phyloP scores from a whole-genome alignment of 2,329 filamentous ascomycete species.

The Calonectria multiphialidica region DNA sequence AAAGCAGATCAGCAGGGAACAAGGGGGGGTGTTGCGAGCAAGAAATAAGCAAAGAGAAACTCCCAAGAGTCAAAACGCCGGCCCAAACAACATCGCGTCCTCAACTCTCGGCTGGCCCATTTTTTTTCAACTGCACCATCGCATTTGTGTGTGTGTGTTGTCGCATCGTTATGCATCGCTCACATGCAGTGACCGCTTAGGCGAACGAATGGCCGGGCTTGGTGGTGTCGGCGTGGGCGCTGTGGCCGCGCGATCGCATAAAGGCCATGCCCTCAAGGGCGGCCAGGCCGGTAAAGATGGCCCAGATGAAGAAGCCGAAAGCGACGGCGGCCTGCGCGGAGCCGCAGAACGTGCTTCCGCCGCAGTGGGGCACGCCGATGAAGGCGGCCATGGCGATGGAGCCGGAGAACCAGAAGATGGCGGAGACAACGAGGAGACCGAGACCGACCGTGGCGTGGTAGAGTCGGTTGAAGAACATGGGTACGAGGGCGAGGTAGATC shows the following conservation, averaged over 20 bases:
- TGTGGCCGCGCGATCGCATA: constrained; percentile 54
- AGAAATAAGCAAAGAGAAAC: neutral
- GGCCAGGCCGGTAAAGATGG: constrained; percentile 60
- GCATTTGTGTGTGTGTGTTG: neutral
- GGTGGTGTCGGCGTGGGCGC: constrained; percentile 45
- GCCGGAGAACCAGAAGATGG: constrained; percentile 91
- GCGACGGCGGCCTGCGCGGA: constrained; percentile 73
- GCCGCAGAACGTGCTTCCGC: constrained; percentile 67
- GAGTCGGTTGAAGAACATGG: constrained; percentile 69
- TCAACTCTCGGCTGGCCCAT: neutral
- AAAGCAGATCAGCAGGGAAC: neutral
- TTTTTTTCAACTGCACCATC: neutral
- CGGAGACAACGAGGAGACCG: constrained; percentile 77
- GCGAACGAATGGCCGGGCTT: constrained; percentile 39
- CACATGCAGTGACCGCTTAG: constrained; percentile 1
- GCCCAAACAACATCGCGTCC: neutral
- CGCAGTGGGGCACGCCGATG: constrained; percentile 67
- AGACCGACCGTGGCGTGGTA: constrained; percentile 76
- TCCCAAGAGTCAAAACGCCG: neutral
- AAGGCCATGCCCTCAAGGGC: constrained; percentile 60
- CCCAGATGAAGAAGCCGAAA: constrained; percentile 76
- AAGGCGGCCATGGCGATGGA: constrained; percentile 81
- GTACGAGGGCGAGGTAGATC: constrained; percentile 76
- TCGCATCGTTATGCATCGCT: constrained; percentile 3
- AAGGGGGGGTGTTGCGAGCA: neutral